A percentile compares a stretch with the other conserved stretches of the same genome.
Evolutionary conservation across 2,329 filamentous ascomycete genomes (phyloP).

Genomic region (Incumbomyces delicatus): DNA sequence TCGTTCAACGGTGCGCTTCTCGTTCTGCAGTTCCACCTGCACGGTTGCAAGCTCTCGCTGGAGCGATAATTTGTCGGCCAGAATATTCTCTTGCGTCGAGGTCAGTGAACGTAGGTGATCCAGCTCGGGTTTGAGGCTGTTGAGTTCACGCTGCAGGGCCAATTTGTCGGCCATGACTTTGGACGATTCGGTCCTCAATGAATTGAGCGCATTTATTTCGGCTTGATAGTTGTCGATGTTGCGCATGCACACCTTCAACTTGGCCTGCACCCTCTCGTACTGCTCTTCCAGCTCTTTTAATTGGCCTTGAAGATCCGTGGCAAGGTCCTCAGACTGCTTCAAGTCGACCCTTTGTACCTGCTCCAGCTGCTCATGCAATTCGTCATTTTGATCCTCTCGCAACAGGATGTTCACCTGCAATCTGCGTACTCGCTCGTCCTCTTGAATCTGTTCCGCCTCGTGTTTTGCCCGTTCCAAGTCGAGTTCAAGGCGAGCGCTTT

Average conservation of each 20-base stretch:
- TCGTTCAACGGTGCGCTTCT: conserved; percentile 60
- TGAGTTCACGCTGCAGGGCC: conserved; percentile 50
- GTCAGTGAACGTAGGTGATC: conserved; percentile 53
- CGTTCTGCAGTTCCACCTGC: conserved; percentile 73
- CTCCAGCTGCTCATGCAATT: conserved; percentile 53
- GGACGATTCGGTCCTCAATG: conserved; percentile 57
- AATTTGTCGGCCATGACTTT: conserved; percentile 60
- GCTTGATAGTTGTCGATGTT: conserved; percentile 51
- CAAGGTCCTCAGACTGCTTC: conserved; percentile 42
- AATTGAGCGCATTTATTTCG: conserved; percentile 60
- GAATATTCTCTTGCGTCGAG: conserved; percentile 53
- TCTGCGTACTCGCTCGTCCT: conserved; percentile 65
- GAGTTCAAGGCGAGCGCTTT: conserved; percentile 52
- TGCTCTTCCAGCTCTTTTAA: conserved; percentile 34
- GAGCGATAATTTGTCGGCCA: conserved; percentile 70
- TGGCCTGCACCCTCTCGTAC: conserved; percentile 40
- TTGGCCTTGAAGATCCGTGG: conserved; percentile 37
- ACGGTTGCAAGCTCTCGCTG: conserved; percentile 67
- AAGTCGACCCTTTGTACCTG: conserved; percentile 43
- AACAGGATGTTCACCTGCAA: conserved; percentile 59
- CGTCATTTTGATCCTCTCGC: conserved; percentile 64
- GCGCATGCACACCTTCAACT: conserved; percentile 42
- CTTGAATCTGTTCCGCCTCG: conserved; percentile 57
- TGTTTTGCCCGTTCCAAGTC: conserved; percentile 58
- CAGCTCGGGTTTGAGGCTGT: conserved; percentile 50